phyloP scores from a whole-genome alignment of 176 grass and related monocot genomes.

The Paspalum vaginatum region DNA sequence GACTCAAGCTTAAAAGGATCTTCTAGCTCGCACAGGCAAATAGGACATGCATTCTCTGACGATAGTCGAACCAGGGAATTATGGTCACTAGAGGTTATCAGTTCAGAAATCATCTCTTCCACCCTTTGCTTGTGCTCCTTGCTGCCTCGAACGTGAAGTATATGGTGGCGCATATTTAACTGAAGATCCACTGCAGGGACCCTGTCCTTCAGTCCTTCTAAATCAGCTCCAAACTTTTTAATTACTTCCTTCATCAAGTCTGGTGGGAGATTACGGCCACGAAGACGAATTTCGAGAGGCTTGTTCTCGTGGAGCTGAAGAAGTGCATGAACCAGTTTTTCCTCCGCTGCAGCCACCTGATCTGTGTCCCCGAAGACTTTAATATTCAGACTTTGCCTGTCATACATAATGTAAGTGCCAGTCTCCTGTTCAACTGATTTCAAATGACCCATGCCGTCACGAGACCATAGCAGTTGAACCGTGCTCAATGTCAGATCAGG shows the following conservation, averaged over 20 bases:
- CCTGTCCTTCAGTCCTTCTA: conserved; percentile 70
- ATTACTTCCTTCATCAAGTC: conserved; percentile 86
- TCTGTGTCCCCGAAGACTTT: conserved; percentile 67
- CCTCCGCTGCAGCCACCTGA: conserved; percentile 60
- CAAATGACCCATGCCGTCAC: conserved; percentile 66
- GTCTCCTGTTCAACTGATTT: conserved; percentile 74
- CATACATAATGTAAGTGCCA: conserved; percentile 73
- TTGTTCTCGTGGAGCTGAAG: conserved; percentile 59
- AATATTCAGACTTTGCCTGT: conserved; percentile 71
- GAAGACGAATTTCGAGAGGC: conserved; percentile 61
- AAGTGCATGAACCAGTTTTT: conserved; percentile 69
- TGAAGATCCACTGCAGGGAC: conserved; percentile 52
- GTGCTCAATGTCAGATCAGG: conserved; percentile 58
- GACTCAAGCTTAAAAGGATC: conserved; percentile 88
- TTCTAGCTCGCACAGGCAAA: conserved; percentile 87
- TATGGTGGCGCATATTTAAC: conserved; percentile 62
- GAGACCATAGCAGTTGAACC: conserved; percentile 69
- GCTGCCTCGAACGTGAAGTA: conserved; percentile 70
- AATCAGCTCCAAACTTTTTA: conserved; percentile 69
- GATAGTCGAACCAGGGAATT: conserved; percentile 36
- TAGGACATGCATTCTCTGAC: conserved; percentile 61
- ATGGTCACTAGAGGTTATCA: conserved; percentile 43
- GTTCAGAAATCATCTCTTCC: conserved; percentile 61
- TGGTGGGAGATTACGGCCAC: conserved; percentile 58
- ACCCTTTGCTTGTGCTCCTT: conserved; percentile 69